These are phyloP conservation scores for Suillus luteus DNA, from an alignment of 768 basidiomycete genomes.

Conservation along the genomic window DNA sequence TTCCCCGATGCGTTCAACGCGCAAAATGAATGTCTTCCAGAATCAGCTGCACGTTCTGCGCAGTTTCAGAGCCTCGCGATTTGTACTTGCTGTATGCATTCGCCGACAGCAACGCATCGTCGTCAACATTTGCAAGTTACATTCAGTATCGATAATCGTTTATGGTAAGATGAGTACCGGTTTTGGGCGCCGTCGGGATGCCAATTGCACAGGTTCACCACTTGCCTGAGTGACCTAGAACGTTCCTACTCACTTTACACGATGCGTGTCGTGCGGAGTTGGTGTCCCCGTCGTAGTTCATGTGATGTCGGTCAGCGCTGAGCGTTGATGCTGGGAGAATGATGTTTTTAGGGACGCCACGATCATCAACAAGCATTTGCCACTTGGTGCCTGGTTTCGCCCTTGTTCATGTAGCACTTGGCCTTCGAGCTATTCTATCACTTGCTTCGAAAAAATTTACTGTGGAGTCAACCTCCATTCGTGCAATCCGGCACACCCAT, in stretches of 20 bases:
- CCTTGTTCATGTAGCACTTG: not conserved
- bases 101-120: conserved; percentile 7
- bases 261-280: not conserved
- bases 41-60: not conserved
- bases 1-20: not conserved
- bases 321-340: not conserved
- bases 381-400: not conserved
- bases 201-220: conserved; percentile 5
- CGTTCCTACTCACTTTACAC: not conserved
- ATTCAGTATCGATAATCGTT: not conserved
- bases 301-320: not conserved
- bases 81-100: not conserved
- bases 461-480: not conserved
- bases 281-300: not conserved
- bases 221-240: not conserved
- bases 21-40: not conserved
- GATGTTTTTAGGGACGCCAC: not conserved
- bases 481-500: not conserved
- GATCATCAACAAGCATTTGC: not conserved
- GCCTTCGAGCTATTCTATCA: not conserved
- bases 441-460: not conserved
- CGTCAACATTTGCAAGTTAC: not conserved
- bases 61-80: not conserved
- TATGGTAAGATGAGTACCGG: not conserved
- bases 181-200: conserved; percentile 1